A percentile compares a stretch with the other conserved stretches of the same genome.
Evolutionary conservation across 257 asterid species (phyloP).

Genomic region (Oldenlandia corymbosa): DNA sequence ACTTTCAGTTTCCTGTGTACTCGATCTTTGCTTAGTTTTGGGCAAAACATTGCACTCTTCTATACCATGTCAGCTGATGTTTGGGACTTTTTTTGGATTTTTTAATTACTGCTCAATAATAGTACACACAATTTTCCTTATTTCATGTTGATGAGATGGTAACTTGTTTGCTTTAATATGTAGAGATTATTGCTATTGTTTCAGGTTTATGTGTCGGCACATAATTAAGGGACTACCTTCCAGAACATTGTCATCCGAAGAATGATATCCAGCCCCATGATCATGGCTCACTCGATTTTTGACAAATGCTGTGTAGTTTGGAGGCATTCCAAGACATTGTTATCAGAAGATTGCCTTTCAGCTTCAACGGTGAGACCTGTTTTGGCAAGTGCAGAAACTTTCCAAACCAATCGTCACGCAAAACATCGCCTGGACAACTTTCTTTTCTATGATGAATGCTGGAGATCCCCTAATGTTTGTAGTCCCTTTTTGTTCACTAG

Average conservation of each 20-base stretch:
- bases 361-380: no score
- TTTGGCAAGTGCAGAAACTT: no score
- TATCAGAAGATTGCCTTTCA: no score
- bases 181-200: background rate
- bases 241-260: conserved; percentile 42
- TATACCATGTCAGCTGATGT: background rate
- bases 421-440: no score
- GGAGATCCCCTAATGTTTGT: no score
- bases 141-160: background rate
- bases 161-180: background rate
- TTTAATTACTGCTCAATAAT: background rate
- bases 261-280: conserved; percentile 26
- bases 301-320: background rate
- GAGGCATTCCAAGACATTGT: no score
- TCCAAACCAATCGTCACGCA: no score
- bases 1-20: background rate
- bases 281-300: background rate
- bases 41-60: no score
- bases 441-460: no score
- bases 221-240: conserved; percentile 68
- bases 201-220: conserved; percentile 89
- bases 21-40: background rate
- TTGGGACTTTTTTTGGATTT: background rate
- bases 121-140: no score
- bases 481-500: no score